phyloP scores from a whole-genome alignment of 1,284 basidiomycete genomes.

The Austroboletus novae-zelandiae region DNA sequence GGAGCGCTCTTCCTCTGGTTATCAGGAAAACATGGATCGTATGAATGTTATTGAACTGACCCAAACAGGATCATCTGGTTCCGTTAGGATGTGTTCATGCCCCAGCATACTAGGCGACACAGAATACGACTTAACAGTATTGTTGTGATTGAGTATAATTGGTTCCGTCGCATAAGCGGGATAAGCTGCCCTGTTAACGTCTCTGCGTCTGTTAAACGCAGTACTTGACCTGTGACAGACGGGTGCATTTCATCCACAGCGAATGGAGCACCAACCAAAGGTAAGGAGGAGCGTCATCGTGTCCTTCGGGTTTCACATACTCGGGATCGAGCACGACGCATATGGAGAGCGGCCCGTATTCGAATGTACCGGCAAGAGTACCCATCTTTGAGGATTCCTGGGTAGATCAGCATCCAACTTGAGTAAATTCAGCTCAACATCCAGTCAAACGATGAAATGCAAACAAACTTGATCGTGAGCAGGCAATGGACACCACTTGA shows the following conservation, averaged over 20 bases:
- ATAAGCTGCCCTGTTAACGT: conserved; percentile 65
- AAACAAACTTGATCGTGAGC: conserved; percentile 53
- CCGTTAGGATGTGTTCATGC: conserved; percentile 69
- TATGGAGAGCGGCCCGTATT: conserved; percentile 77
- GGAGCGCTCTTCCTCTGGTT: conserved; percentile 56
- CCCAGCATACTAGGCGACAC: conserved; percentile 71
- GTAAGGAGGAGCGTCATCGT: conserved; percentile 34
- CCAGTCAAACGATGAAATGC: neutral
- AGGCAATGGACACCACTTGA: conserved; percentile 89
- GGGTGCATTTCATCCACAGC: neutral
- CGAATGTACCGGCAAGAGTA: conserved; percentile 76
- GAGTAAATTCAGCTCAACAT: conserved; percentile 6
- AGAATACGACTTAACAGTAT: conserved; percentile 71
- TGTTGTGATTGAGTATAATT: conserved; percentile 78
- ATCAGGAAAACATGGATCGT: neutral
- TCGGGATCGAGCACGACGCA: conserved; percentile 76
- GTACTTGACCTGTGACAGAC: neutral
- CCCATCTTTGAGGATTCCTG: conserved; percentile 61
- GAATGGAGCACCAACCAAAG: conserved; percentile 34
- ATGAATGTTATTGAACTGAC: conserved; percentile 37
- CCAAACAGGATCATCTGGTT: conserved; percentile 78
- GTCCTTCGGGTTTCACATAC: conserved; percentile 37
- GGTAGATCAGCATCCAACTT: conserved; percentile 17
- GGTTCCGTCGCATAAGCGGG: conserved; percentile 64
- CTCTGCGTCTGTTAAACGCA: conserved; percentile 34